Conservation (phyloP, 2,329 filamentous ascomycete species). For the Aspergillus brunneoviolaceus region DNA sequence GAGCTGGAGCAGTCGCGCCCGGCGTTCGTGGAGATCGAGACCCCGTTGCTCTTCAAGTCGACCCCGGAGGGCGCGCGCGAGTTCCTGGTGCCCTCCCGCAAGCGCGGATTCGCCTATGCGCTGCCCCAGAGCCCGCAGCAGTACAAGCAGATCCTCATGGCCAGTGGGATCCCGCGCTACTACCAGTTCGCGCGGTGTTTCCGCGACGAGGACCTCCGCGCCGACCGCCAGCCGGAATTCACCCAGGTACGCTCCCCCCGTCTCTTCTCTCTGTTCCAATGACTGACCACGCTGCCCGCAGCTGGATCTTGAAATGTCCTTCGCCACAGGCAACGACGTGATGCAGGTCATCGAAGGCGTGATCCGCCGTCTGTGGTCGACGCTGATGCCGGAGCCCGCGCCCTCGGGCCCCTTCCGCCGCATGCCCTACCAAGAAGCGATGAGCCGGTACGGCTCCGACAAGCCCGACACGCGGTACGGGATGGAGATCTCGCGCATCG, state of each 20-base stretch:
- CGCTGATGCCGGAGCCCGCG: constrained; percentile 47
- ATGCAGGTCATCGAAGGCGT: constrained; percentile 58
- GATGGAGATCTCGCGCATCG: constrained; percentile 65
- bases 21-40: constrained; percentile 77
- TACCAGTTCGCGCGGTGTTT: constrained; percentile 95
- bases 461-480: constrained; percentile 86
- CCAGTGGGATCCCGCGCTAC: constrained; percentile 76
- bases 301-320: constrained; percentile 93
- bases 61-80: constrained; percentile 94
- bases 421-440: constrained; percentile 73
- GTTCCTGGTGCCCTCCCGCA: constrained; percentile 86
- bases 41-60: constrained; percentile 92
- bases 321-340: constrained; percentile 69
- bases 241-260: constrained; percentile 64
- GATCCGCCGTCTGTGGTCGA: constrained; percentile 56
- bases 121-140: constrained; percentile 96
- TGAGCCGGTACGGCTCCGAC: constrained; percentile 79
- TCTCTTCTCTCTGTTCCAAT: no score
- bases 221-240: constrained; percentile 94
- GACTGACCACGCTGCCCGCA: constrained; percentile 36
- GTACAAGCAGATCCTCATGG: constrained; percentile 98
- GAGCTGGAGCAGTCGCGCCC: constrained; percentile 55
- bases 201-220: constrained; percentile 87
- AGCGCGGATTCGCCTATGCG: constrained; percentile 76
- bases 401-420: constrained; percentile 53